Percentiles rank a stretch among this genome's conserved stretches.
Evolutionary conservation across 768 basidiomycete genomes (phyloP).

Genomic region (Kwoniella botswanensis): DNA sequence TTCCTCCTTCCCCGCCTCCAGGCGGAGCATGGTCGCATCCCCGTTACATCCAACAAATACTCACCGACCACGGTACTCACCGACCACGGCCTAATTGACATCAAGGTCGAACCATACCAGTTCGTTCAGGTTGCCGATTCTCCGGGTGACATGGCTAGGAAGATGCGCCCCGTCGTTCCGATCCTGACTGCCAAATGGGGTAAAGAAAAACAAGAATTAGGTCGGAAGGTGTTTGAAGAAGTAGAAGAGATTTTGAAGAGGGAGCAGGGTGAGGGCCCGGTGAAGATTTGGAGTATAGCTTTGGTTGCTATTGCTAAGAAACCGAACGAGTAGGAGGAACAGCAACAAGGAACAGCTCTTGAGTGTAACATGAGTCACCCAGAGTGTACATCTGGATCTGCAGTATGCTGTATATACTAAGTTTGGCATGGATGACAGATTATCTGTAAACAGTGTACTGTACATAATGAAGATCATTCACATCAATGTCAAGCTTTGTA

Average conservation of each 20-base stretch:
- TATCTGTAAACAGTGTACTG: too few species aligned
- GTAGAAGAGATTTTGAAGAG: background rate
- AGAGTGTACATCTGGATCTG: too few species aligned
- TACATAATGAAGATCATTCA: too few species aligned
- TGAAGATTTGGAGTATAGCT: constrained; percentile 8
- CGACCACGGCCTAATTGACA: background rate
- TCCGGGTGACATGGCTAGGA: constrained; percentile 6
- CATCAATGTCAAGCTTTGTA: too few species aligned
- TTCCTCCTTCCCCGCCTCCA: background rate
- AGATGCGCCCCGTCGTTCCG: constrained; percentile 7
- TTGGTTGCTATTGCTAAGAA: constrained; percentile 7
- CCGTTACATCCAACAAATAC: background rate
- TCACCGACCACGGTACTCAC: background rate
- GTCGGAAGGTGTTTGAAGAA: constrained; percentile 3
- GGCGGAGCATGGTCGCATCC: constrained; percentile 3
- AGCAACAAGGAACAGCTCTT: too few species aligned
- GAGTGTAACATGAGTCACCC: too few species aligned
- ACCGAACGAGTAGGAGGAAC: background rate
- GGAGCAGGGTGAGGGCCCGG: background rate
- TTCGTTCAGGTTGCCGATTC: background rate
- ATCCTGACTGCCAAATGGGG: constrained; percentile 2
- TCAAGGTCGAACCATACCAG: constrained; percentile 1
- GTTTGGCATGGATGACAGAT: too few species aligned
- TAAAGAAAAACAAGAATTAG: background rate
- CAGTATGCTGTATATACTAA: too few species aligned